phyloP scores from a whole-genome alignment of 495 filamentous ascomycete genomes.

The Lineolata rhizophorae region DNA sequence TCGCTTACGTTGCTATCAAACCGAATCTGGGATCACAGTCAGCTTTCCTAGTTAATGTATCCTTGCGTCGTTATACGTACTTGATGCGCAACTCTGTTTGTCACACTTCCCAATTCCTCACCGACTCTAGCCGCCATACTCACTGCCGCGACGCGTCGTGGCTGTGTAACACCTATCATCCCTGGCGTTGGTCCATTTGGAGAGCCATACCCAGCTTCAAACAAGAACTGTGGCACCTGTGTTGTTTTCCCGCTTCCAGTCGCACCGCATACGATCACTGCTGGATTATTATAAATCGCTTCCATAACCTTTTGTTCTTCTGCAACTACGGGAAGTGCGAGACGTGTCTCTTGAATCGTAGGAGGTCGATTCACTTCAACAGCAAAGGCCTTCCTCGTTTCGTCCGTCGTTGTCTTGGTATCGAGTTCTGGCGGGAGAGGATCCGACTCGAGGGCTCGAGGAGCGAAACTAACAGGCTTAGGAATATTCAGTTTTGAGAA shows the following conservation, averaged over 20 bases:
- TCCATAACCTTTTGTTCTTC: conserved; percentile 99
- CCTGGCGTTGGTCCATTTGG: conserved; percentile 57
- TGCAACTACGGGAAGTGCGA: conserved; percentile 72
- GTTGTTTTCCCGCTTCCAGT: conserved; percentile 97
- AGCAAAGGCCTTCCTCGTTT: conserved; percentile 49
- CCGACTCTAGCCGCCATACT: conserved; percentile 87
- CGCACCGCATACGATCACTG: conserved; percentile 81
- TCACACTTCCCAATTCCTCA: conserved; percentile 47
- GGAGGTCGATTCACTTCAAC: conserved; percentile 46
- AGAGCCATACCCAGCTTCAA: conserved; percentile 81
- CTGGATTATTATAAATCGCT: conserved; percentile 71
- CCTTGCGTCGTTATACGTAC: conserved; percentile 1
- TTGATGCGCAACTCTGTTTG: conserved; percentile 57
- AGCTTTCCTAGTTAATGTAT: too few relatives aligned
- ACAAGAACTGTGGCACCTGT: conserved; percentile 88
- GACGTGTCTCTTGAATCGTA: conserved; percentile 53
- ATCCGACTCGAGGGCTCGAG: conserved; percentile 43
- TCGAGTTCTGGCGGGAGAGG: conserved; percentile 55
- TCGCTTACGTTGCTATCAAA: conserved; percentile 69
- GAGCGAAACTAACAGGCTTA: conserved; percentile 28
- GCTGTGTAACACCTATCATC: conserved; percentile 88
- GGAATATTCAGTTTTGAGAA: conserved; percentile 10
- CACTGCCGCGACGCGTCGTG: conserved; percentile 75
- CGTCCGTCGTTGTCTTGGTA: conserved; percentile 29
- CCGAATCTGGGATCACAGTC: conserved; percentile 57